Evolutionary conservation across 2,329 filamentous ascomycete genomes (phyloP).

Genomic region (Aspergillus viridinutans): DNA sequence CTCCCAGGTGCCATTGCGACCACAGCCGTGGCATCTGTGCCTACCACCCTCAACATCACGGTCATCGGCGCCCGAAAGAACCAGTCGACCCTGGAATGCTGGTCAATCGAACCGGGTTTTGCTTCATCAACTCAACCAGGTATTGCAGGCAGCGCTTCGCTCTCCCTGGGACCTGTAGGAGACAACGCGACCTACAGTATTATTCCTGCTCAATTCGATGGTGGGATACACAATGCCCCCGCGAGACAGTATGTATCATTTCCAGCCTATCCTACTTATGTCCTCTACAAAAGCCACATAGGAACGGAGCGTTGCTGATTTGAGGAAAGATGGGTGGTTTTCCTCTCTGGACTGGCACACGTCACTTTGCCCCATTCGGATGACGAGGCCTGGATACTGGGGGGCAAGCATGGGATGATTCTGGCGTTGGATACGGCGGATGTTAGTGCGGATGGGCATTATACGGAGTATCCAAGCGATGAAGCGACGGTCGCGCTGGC

Average conservation of each 20-base stretch:
- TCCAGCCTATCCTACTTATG: not conserved
- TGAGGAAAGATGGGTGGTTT: constrained; percentile 29
- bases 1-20: constrained; percentile 10
- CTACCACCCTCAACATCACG: constrained; percentile 40
- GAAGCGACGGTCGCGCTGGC: constrained; percentile 35
- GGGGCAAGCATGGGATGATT: constrained; percentile 41
- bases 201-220: constrained; percentile 36
- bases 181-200: constrained; percentile 35
- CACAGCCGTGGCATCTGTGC: constrained; percentile 3
- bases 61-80: constrained; percentile 35
- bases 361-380: constrained; percentile 41
- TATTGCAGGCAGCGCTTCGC: constrained; percentile 24
- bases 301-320: not conserved
- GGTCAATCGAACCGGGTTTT: constrained; percentile 40
- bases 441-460: constrained; percentile 40
- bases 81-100: constrained; percentile 45
- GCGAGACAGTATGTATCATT: constrained; percentile 35
- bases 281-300: not conserved
- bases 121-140: constrained; percentile 29
- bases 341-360: constrained; percentile 40
- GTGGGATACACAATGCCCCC: constrained; percentile 43
- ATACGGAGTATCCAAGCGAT: constrained; percentile 38
- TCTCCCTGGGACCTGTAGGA: constrained; percentile 30
- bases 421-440: constrained; percentile 43
- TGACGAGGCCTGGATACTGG: constrained; percentile 34